Conservation (phyloP, 768 basidiomycete genomes). For the Boletus rex-veris region DNA sequence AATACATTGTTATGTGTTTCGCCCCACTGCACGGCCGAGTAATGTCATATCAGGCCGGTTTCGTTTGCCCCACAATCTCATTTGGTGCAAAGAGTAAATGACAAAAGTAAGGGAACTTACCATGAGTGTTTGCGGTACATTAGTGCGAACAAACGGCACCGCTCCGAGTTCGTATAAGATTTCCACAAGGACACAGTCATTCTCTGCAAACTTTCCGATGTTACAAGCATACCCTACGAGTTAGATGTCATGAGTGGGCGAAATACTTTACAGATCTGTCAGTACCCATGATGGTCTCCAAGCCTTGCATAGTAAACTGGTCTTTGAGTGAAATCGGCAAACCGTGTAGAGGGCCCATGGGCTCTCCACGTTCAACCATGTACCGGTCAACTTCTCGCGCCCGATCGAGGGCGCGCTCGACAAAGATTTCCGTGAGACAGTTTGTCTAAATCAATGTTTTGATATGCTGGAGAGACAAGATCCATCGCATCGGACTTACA, state of each 20-base stretch:
- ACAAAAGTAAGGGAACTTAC: conserved; percentile 30
- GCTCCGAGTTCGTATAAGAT: conserved; percentile 66
- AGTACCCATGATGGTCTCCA: conserved; percentile 56
- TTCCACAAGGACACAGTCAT: conserved; percentile 64
- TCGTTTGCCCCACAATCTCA: background rate
- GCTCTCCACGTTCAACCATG: conserved; percentile 15
- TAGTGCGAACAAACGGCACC: conserved; percentile 70
- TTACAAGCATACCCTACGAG: conserved; percentile 45
- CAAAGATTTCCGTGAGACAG: conserved; percentile 28
- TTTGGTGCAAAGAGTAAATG: background rate
- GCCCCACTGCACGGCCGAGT: conserved; percentile 48
- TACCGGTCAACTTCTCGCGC: conserved; percentile 26
- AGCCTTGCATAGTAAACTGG: conserved; percentile 57
- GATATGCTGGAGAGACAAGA: background rate
- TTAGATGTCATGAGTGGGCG: conserved; percentile 18
- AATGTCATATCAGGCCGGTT: background rate
- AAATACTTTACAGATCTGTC: background rate
- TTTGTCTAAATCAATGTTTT: conserved; percentile 17
- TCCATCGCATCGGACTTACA: conserved; percentile 8
- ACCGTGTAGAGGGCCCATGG: conserved; percentile 47
- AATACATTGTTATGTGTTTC: conserved; percentile 82
- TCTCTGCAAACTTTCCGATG: conserved; percentile 54
- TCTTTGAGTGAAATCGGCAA: conserved; percentile 43
- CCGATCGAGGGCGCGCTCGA: conserved; percentile 24
- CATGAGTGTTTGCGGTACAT: conserved; percentile 76